These are phyloP conservation scores for Symmetrospora coprosmae DNA, from an alignment of 768 basidiomycete genomes.

Conservation along the genomic window DNA sequence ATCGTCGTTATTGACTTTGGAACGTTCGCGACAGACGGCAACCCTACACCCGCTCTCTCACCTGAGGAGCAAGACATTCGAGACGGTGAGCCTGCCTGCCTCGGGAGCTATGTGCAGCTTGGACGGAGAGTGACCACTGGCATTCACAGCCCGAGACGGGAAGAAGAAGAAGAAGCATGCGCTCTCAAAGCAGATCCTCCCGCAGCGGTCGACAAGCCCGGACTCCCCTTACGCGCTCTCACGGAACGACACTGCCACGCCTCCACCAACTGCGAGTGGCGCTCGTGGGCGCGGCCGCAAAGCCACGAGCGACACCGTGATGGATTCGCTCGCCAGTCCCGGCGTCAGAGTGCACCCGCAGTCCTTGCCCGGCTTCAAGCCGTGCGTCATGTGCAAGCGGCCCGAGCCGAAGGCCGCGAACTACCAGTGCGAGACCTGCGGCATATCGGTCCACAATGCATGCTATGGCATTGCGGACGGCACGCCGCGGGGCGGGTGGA, in stretches of 20 bases:
- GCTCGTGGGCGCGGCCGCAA: no score
- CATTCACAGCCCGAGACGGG: constrained; percentile 10
- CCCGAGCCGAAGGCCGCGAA: constrained; percentile 17
- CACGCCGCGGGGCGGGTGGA: constrained; percentile 24
- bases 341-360: no score
- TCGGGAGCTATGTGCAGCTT: neutral
- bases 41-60: neutral
- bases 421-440: constrained; percentile 13
- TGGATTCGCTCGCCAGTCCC: no score
- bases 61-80: neutral
- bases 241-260: no score
- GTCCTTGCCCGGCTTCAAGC: no score
- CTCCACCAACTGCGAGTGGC: no score
- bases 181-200: no score
- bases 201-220: neutral
- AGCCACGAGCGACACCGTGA: no score
- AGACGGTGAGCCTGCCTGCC: neutral
- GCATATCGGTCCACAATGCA: neutral
- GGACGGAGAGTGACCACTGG: no score
- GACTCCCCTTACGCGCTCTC: no score
- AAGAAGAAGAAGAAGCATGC: neutral
- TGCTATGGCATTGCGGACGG: constrained; percentile 30
- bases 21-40: constrained; percentile 9
- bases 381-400: constrained; percentile 23
- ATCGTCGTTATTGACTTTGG: no score